A percentile compares a stretch with the other conserved stretches of the same genome.
phyloP scores from a whole-genome alignment of 441 rosid species.

The Erodium trifolium region DNA sequence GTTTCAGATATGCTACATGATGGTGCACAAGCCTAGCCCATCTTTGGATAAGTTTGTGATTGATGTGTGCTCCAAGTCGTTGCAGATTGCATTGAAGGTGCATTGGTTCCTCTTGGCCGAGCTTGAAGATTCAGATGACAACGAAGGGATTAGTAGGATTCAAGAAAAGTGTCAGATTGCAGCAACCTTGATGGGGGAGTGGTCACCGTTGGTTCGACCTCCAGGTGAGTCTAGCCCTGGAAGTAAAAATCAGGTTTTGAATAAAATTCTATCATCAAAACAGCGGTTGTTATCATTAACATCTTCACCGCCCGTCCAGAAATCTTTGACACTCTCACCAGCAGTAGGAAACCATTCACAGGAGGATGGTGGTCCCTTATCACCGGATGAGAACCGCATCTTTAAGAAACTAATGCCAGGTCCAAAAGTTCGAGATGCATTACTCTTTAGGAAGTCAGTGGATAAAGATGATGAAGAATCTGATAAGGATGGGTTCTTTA shows the following conservation, averaged over 20 bases:
- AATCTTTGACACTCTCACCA: slow-evolving; percentile 63
- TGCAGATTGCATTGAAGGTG: slow-evolving; percentile 84
- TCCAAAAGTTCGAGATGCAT: slow-evolving; percentile 86
- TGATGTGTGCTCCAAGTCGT: slow-evolving; percentile 75
- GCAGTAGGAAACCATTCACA: slow-evolving; percentile 44
- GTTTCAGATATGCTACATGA: slow-evolving; percentile 43
- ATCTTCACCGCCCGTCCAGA: slow-evolving; percentile 49
- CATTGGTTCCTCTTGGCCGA: slow-evolving; percentile 97
- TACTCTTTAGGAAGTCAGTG: slow-evolving; percentile 83
- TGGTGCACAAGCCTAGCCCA: slow-evolving; percentile 95
- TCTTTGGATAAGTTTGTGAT: slow-evolving; percentile 97
- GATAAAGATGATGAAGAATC: slow-evolving; percentile 85
- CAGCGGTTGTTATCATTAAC: slow-evolving; percentile 78
- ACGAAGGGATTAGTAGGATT: slow-evolving; percentile 90
- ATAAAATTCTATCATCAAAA: slow-evolving; percentile 69
- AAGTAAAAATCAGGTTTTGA: slow-evolving; percentile 84
- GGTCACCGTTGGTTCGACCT: slow-evolving; percentile 67
- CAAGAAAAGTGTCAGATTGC: slow-evolving; percentile 98
- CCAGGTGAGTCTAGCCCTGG: slow-evolving; percentile 56
- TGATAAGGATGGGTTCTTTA: slow-evolving; percentile 83
- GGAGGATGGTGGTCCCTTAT: slow-evolving; percentile 57
- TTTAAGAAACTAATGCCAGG: slow-evolving; percentile 89
- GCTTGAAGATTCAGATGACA: slow-evolving; percentile 89
- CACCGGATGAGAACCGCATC: slow-evolving; percentile 73
- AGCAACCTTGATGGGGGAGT: slow-evolving; percentile 91